Evolutionary conservation across 257 asterid genomes (phyloP).

Genomic region (Plectranthus barbatus): DNA sequence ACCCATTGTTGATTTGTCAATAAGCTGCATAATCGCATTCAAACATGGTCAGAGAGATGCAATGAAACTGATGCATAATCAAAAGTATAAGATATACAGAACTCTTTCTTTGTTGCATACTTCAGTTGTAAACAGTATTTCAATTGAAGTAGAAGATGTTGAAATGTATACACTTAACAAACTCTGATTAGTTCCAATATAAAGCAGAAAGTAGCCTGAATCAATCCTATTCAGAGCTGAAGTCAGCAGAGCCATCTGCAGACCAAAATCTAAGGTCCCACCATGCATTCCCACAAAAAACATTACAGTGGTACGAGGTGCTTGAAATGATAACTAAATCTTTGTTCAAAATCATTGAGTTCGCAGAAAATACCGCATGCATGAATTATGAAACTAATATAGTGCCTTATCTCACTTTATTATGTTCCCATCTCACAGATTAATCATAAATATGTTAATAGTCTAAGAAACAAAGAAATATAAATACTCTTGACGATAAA

Average conservation of each 20-base stretch:
- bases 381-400: neutral
- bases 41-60: neutral
- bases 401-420: slow-evolving; percentile 4
- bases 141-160: neutral
- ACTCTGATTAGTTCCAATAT: neutral
- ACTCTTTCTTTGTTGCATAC: neutral
- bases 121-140: neutral
- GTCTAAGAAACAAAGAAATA: neutral
- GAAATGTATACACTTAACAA: neutral
- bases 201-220: neutral
- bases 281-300: neutral
- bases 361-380: slow-evolving; percentile 4
- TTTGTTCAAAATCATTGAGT: slow-evolving; percentile 1
- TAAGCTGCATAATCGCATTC: neutral
- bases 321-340: neutral
- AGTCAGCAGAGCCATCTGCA: neutral
- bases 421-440: neutral
- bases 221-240: neutral
- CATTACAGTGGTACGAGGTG: neutral
- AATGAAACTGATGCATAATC: neutral
- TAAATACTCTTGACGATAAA: neutral
- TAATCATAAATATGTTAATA: neutral
- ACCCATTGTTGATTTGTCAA: neutral
- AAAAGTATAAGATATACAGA: neutral
- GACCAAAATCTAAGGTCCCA: neutral